Conservation (phyloP, 176 grass and related monocot species). For the Eleusine indica region DNA sequence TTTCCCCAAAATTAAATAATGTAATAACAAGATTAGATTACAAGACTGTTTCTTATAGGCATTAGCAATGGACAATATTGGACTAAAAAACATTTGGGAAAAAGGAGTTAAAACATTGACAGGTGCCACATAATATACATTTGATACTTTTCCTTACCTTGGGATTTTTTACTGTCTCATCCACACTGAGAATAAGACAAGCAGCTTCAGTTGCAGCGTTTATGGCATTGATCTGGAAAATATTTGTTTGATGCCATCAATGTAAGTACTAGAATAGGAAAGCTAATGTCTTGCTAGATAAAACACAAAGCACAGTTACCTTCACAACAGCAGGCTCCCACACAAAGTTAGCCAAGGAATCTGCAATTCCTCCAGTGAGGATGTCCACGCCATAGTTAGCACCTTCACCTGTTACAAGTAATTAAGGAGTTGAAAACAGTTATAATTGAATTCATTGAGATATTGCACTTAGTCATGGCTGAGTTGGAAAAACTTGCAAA, state of each 20-base stretch:
- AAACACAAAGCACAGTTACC: constrained; percentile 49
- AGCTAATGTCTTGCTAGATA: neutral
- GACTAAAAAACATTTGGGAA: neutral
- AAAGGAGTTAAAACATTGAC: neutral
- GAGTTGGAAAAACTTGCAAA: neutral
- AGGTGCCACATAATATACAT: neutral
- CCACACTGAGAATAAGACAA: constrained; percentile 73
- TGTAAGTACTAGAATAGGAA: neutral
- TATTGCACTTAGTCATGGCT: neutral
- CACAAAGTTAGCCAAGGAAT: constrained; percentile 97
- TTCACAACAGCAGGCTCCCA: constrained; percentile 99
- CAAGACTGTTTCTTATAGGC: neutral
- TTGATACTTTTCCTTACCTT: constrained; percentile 46
- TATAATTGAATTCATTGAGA: neutral
- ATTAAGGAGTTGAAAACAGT: neutral
- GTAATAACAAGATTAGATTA: neutral
- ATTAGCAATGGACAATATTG: neutral
- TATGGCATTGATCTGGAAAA: constrained; percentile 76
- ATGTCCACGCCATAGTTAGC: constrained; percentile 75
- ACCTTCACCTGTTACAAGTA: constrained; percentile 53
- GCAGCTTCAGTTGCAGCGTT: constrained; percentile 77
- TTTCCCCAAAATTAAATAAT: neutral
- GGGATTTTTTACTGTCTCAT: constrained; percentile 79
- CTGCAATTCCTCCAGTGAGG: constrained; percentile 78
- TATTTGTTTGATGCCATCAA: neutral